phyloP scores from a whole-genome alignment of 2,329 filamentous ascomycete genomes.

The Leptographium wingfieldii region DNA sequence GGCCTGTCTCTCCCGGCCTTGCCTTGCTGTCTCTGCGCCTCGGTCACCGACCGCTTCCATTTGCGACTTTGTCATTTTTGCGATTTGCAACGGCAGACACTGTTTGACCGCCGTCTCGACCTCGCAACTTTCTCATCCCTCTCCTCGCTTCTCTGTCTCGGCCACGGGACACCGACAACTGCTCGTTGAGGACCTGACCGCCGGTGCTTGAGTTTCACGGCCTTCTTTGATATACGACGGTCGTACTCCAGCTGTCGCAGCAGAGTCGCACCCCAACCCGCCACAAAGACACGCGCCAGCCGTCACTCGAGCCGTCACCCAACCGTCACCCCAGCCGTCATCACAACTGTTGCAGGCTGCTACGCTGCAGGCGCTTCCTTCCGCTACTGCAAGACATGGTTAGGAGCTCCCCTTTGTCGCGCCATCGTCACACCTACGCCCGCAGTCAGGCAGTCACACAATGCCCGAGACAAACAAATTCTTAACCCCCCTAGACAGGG shows the following conservation, averaged over 20 bases:
- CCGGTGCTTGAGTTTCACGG: neutral
- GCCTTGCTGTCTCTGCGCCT: neutral
- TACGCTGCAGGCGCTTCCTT: constrained; percentile 7
- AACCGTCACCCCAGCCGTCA: neutral
- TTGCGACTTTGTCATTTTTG: neutral
- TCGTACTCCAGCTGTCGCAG: neutral
- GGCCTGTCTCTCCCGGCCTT: neutral
- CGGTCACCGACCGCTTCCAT: neutral
- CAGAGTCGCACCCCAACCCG: neutral
- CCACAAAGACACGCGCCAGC: neutral
- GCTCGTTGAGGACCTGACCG: too few relatives aligned
- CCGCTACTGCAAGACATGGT: constrained; percentile 19
- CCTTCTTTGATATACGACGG: constrained; percentile 4
- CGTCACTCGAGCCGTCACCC: too few relatives aligned
- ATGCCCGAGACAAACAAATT: constrained; percentile 24
- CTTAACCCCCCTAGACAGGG: constrained; percentile 54
- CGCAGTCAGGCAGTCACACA: constrained; percentile 26
- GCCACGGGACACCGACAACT: neutral
- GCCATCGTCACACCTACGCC: constrained; percentile 45
- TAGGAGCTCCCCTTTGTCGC: constrained; percentile 45
- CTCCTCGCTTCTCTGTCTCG: neutral
- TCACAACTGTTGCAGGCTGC: neutral
- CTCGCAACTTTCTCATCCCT: neutral
- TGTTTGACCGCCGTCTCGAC: neutral
- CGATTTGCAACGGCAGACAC: too few relatives aligned